These are phyloP conservation scores for Fraxinus platypoda DNA, from an alignment of 305 asterid species.

Conservation along the genomic window DNA sequence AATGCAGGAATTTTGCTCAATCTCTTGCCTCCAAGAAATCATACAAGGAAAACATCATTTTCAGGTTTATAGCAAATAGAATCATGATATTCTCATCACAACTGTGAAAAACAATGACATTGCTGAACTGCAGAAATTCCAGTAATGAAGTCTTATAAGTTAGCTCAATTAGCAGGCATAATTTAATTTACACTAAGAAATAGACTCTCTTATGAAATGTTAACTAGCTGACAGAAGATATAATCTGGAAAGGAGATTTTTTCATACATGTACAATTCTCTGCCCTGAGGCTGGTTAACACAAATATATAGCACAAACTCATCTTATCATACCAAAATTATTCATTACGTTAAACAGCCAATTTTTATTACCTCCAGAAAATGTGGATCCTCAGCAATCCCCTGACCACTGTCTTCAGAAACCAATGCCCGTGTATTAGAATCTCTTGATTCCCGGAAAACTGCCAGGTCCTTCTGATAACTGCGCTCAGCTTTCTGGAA, in stretches of 20 bases:
- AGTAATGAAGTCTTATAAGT: neutral
- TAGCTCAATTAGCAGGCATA: neutral
- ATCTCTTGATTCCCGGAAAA: conserved; percentile 66
- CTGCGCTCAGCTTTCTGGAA: conserved; percentile 90
- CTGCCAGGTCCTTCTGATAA: conserved; percentile 82
- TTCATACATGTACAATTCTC: neutral
- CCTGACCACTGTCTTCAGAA: conserved; percentile 39
- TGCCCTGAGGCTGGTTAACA: neutral
- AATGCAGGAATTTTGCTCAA: neutral
- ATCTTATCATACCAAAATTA: neutral
- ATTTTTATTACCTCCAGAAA: conserved; percentile 62
- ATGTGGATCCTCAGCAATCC: conserved; percentile 40
- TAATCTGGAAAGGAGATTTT: neutral
- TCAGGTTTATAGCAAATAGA: neutral
- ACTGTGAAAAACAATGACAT: neutral
- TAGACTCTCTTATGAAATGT: neutral
- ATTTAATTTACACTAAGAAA: neutral
- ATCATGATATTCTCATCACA: neutral
- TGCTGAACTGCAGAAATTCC: neutral
- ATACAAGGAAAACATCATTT: neutral
- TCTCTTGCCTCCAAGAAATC: neutral
- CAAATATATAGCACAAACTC: neutral
- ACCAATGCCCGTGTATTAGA: conserved; percentile 55
- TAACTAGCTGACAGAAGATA: neutral
- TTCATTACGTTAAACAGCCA: neutral